Base-by-base conservation (phyloP, 306 rosid species). In the Abrus pulchellus region DNA sequence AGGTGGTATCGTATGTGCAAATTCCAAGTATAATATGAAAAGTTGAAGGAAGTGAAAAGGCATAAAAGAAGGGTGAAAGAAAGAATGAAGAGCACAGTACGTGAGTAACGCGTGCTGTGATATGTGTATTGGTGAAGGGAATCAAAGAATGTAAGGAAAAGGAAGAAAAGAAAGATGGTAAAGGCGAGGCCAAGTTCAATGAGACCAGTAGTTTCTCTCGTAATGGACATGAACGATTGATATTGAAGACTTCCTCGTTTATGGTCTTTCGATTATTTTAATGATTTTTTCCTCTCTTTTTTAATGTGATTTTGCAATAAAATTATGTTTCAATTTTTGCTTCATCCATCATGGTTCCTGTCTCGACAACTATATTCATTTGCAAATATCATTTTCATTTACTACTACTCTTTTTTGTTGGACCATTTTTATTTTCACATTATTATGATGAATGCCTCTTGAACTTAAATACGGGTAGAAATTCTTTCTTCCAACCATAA, bases 11-110 rank as follows among this genome's bases (percentile, higher is more conserved):
- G 4, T 34, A 5, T 48, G 9, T 6, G 62, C 36, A 80, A 88
- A 87, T 88, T 86, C 74, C 79, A 83, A 78, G 83, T 87, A 84
- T 85, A 88, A 89, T 82, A 83, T 69, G 79, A 71, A 8, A 83
- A 80, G 80, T 52, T 57, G 67, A 72, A 60, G 78, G 57, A 80
- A 40, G 77, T 32, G 55, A 32, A 30, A 48, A 59, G 68, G 75
- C 54, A 69, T 73, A 80, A 9, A 67, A 9, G 1, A 67, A 67
- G 50, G 52, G 54, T 68, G 33, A 43, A 53, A 73, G 36, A 49
- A 76, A 50, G 44, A 50, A 62, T 0, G 73, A 10, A 40, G 4
- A 36, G 45, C 27, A 33, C n/a, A 50, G 68, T 67, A 55, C 41
- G 77, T 77, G 74, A 65, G 36, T 28, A 68, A 78, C 44, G 47